phyloP scores from a whole-genome alignment of 164 flowering plant species.

The Amborella trichopoda region DNA sequence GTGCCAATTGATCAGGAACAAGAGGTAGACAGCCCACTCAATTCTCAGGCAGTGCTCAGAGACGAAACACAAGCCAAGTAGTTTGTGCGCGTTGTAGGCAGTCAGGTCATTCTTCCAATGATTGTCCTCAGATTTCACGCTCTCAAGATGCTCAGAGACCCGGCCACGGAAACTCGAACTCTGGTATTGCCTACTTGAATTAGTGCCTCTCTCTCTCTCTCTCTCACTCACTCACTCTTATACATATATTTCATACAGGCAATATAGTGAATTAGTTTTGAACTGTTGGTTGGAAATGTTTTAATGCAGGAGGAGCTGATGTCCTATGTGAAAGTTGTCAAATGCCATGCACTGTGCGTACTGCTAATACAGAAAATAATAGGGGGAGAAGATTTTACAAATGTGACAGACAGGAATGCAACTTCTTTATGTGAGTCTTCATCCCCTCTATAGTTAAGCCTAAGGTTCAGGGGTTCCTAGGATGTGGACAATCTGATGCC shows the following conservation, averaged over 20 bases:
- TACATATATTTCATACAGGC: no score
- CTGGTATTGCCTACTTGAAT: no score
- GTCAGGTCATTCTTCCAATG: conserved; percentile 50
- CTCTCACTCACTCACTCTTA: no score
- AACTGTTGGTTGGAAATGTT: no score
- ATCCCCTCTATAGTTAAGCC: no score
- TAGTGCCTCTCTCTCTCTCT: no score
- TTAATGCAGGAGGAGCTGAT: conserved; percentile 49
- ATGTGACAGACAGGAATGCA: conserved; percentile 72
- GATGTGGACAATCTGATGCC: no score
- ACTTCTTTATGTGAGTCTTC: conserved; percentile 87
- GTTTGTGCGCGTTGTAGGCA: conserved; percentile 54
- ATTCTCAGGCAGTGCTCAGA: conserved; percentile 29
- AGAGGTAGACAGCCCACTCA: no score
- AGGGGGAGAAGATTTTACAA: conserved; percentile 87
- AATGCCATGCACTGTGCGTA: conserved; percentile 44
- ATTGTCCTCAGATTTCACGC: conserved; percentile 43
- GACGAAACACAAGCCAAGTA: conserved; percentile 28
- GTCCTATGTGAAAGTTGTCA: conserved; percentile 63
- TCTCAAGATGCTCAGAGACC: conserved; percentile 21
- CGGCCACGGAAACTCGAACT: conserved; percentile 1
- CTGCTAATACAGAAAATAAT: conserved; percentile 79
- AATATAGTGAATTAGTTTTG: no score
- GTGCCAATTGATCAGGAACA: no score
- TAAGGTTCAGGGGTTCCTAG: no score